These are phyloP conservation scores for Pseudogymnoascus sp. DNA, from an alignment of 2,329 filamentous ascomycete species.

Conservation along the genomic window DNA sequence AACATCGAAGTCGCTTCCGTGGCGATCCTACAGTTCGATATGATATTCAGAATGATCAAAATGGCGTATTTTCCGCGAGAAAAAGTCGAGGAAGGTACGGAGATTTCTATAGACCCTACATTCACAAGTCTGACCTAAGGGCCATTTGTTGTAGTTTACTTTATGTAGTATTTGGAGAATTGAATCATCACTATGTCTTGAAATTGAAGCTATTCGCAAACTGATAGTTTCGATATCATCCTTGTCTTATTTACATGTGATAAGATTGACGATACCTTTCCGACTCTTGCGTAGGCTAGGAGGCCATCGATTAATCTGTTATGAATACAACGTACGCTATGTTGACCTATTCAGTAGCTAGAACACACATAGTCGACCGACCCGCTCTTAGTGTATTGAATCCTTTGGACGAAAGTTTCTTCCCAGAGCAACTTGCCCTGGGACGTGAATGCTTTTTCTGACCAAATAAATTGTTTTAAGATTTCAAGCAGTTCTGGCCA, in stretches of 20 bases:
- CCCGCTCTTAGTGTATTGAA: background rate
- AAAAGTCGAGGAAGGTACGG: background rate
- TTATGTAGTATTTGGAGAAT: background rate
- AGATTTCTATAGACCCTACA: background rate
- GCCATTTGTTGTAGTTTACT: background rate
- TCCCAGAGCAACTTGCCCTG: conserved; percentile 30
- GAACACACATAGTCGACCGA: no score
- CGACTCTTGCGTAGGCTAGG: no score
- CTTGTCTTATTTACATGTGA: no score
- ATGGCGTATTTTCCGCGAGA: background rate
- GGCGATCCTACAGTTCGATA: background rate
- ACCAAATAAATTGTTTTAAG: conserved; percentile 35
- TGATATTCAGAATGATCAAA: background rate
- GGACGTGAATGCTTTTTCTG: conserved; percentile 30
- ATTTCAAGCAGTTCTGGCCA: conserved; percentile 28
- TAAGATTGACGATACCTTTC: no score
- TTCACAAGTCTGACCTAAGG: background rate
- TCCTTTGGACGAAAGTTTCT: conserved; percentile 16
- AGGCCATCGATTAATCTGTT: no score
- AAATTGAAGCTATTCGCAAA: no score
- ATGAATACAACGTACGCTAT: no score
- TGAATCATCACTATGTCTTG: background rate
- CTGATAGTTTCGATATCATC: no score
- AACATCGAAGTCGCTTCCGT: no score
- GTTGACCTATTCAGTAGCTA: no score